These are phyloP conservation scores for Aspergillus udagawae DNA, from an alignment of 2,329 filamentous ascomycete genomes.

Conservation along the genomic window DNA sequence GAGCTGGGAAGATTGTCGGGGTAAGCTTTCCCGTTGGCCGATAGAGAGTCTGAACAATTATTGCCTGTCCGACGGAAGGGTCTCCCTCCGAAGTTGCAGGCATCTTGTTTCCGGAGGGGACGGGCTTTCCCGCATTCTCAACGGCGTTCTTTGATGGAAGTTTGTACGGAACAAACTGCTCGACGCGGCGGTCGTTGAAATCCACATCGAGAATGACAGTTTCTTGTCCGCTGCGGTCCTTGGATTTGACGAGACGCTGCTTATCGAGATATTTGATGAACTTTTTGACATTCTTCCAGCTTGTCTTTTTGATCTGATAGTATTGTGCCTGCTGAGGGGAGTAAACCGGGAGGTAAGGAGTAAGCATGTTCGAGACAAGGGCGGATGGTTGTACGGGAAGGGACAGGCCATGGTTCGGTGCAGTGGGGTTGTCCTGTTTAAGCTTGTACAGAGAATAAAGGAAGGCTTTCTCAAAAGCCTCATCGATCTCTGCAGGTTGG, in stretches of 20 bases:
- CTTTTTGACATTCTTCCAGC: slow-evolving; percentile 66
- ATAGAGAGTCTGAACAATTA: slow-evolving; percentile 51
- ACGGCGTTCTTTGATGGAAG: slow-evolving; percentile 55
- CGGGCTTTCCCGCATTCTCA: slow-evolving; percentile 38
- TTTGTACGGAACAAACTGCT: slow-evolving; percentile 58
- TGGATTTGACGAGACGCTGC: slow-evolving; percentile 57
- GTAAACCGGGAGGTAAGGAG: slow-evolving; percentile 62
- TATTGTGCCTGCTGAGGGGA: slow-evolving; percentile 53
- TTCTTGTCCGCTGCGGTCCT: slow-evolving; percentile 62
- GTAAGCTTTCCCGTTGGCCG: slow-evolving; percentile 56
- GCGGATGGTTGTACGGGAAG: slow-evolving; percentile 62
- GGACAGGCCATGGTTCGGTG: slow-evolving; percentile 53
- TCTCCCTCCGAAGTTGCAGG: slow-evolving; percentile 26
- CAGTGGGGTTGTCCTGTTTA: slow-evolving; percentile 52
- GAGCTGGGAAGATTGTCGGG: slow-evolving; percentile 49
- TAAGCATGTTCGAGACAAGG: slow-evolving; percentile 60
- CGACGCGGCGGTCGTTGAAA: slow-evolving; percentile 54
- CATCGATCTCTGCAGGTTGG: slow-evolving; percentile 57
- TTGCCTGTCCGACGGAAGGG: slow-evolving; percentile 42
- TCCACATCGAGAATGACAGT: slow-evolving; percentile 62
- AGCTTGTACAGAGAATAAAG: slow-evolving; percentile 59
- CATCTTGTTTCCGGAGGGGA: slow-evolving; percentile 25
- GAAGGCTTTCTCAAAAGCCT: slow-evolving; percentile 62
- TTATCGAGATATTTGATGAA: slow-evolving; percentile 67
- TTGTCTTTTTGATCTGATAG: slow-evolving; percentile 66